Conservation (phyloP, 306 rosid species). For the Vachellia collinsii region DNA sequence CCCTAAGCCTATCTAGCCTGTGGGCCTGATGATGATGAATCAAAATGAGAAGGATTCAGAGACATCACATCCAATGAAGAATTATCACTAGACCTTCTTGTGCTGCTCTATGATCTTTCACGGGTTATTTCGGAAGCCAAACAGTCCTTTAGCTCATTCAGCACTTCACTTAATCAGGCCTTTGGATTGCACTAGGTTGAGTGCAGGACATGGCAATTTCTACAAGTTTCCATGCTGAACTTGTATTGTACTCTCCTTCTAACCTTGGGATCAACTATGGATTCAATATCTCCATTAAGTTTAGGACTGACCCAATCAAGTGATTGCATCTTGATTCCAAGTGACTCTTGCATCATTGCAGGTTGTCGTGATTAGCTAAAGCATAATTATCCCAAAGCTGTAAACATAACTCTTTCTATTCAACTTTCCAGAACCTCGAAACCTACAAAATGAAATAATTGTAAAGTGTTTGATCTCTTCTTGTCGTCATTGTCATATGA, state of each 20-base stretch:
- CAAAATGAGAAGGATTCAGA: too few species aligned
- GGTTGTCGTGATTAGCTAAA: constrained; percentile 41
- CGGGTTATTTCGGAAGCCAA: not conserved
- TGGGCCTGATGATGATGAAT: too few species aligned
- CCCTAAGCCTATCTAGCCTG: too few species aligned
- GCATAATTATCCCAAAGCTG: constrained; percentile 40
- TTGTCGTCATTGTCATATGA: not conserved
- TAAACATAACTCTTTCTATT: not conserved
- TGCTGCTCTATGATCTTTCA: not conserved
- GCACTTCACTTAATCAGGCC: not conserved
- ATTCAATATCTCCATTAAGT: constrained; percentile 34
- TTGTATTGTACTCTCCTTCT: constrained; percentile 28
- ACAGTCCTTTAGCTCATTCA: not conserved
- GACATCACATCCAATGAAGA: too few species aligned
- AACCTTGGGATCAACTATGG: constrained; percentile 39
- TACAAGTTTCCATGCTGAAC: constrained; percentile 37
- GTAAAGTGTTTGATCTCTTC: not conserved
- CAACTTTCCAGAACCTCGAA: constrained; percentile 15
- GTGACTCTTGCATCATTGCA: not conserved
- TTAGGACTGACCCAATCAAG: constrained; percentile 36
- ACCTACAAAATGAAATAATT: constrained; percentile 12
- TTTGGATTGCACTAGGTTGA: not conserved
- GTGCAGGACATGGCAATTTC: constrained; percentile 32
- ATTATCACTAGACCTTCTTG: not conserved
- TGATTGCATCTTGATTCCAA: constrained; percentile 20